phyloP scores from a whole-genome alignment of 2,329 filamentous ascomycete species.

The Phialophora macrospora region DNA sequence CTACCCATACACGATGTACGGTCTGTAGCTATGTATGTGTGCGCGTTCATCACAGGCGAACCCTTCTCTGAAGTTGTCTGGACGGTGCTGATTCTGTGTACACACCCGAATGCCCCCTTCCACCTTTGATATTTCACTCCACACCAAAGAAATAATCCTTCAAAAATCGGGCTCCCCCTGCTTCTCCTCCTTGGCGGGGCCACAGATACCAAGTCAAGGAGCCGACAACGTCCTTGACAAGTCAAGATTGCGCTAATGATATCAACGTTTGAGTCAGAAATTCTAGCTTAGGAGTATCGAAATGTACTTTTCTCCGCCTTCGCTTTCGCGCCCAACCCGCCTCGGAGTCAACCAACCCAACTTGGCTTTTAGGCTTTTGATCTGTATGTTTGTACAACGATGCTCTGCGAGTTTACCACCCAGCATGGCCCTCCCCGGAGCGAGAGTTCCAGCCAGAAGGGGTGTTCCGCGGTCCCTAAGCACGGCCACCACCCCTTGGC shows the following conservation, averaged over 20 bases:
- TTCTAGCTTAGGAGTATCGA: not conserved
- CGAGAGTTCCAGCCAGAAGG: conserved; percentile 1
- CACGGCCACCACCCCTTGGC: conserved; percentile 11
- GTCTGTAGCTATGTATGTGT: not conserved
- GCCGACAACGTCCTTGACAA: not conserved
- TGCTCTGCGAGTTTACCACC: not conserved
- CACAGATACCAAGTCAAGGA: not conserved
- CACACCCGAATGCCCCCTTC: too few species aligned
- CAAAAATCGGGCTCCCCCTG: too few species aligned
- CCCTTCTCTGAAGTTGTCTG: too few species aligned
- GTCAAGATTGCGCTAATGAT: not conserved
- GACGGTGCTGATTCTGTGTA: too few species aligned
- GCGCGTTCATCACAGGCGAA: not conserved
- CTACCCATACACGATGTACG: too few species aligned
- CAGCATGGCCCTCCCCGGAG: not conserved
- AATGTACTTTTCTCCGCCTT: not conserved
- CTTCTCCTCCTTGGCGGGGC: too few species aligned
- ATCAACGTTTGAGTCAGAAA: not conserved
- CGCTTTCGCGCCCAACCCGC: not conserved
- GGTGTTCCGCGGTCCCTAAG: not conserved
- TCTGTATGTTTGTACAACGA: not conserved
- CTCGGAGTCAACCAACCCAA: not conserved
- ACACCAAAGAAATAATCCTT: too few species aligned
- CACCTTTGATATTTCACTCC: too few species aligned
- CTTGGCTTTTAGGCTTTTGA: not conserved